Evolutionary conservation across 1,284 basidiomycete genomes (phyloP).

Genomic region (Malassezia furfur): DNA sequence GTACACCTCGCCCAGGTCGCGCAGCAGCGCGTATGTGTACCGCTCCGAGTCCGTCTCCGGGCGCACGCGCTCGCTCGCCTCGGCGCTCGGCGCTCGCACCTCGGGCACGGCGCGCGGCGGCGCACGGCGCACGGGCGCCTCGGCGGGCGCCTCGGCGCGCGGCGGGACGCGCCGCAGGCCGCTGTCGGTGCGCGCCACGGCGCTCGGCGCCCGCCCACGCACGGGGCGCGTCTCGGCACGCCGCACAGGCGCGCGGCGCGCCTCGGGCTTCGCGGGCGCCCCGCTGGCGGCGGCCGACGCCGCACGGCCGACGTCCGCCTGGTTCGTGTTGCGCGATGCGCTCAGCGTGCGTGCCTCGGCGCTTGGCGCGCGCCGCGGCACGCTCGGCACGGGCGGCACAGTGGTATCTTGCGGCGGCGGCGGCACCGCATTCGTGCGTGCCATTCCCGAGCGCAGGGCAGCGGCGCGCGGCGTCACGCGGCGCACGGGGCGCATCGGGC

Average conservation of each 20-base stretch:
- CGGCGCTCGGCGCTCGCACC: not conserved
- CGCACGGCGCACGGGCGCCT: too few relatives aligned
- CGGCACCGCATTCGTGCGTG: not conserved
- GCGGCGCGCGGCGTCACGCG: constrained; percentile 16
- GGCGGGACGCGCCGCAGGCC: constrained; percentile 2
- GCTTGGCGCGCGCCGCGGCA: not conserved
- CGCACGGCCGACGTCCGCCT: not conserved
- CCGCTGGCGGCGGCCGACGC: not conserved
- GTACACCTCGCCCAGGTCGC: constrained; percentile 34
- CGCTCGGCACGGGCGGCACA: constrained; percentile 8
- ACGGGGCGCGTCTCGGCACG: constrained; percentile 7
- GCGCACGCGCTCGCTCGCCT: too few relatives aligned
- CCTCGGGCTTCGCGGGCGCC: constrained; percentile 1
- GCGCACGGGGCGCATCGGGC: constrained; percentile 3
- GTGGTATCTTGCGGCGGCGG: constrained; percentile 1
- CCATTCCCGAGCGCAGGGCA: constrained; percentile 14
- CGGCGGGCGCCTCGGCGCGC: too few relatives aligned
- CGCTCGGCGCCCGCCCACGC: constrained; percentile 3
- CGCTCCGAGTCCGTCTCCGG: not conserved
- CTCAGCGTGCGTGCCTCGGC: not conserved
- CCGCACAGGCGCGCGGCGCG: not conserved
- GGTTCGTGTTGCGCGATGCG: constrained; percentile 10
- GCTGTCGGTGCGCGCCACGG: constrained; percentile 18
- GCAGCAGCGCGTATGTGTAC: constrained; percentile 20
- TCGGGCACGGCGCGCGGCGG: not conserved